Conservation (phyloP, 139 green algal genomes). For the Desmodesmus armatus region DNA sequence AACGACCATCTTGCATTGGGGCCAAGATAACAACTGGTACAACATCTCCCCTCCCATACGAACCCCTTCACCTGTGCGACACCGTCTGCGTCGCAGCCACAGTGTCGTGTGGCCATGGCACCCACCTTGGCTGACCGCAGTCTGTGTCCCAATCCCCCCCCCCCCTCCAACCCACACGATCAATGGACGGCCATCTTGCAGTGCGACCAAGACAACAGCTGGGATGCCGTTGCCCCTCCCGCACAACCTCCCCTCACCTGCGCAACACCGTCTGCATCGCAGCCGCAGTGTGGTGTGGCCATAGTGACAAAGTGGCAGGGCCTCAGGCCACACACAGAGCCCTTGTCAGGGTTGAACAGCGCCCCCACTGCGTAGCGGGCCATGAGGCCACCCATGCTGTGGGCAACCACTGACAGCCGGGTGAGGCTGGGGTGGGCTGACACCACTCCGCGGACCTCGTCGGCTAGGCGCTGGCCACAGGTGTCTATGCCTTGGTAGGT, state of each 20-base stretch:
- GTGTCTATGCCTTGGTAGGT: constrained; percentile 81
- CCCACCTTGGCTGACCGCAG: too few relatives aligned
- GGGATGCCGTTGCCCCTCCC: too few relatives aligned
- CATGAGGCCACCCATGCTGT: constrained; percentile 85
- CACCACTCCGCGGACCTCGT: constrained; percentile 73
- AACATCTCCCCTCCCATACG: too few relatives aligned
- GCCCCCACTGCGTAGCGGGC: constrained; percentile 52
- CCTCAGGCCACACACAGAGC: constrained; percentile 66
- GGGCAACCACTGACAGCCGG: constrained; percentile 77
- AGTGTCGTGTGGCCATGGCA: too few relatives aligned
- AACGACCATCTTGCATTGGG: too few relatives aligned
- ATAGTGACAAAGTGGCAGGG: constrained; percentile 84
- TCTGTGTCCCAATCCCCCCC: too few relatives aligned
- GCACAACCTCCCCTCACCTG: constrained; percentile 60
- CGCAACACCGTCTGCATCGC: constrained; percentile 64
- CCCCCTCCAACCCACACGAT: too few relatives aligned
- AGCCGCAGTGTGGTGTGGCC: constrained; percentile 87
- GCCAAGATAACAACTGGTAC: too few relatives aligned
- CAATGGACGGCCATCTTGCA: too few relatives aligned
- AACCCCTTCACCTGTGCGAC: too few relatives aligned
- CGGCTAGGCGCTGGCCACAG: constrained; percentile 80
- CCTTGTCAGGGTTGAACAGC: constrained; percentile 64
- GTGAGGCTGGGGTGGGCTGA: constrained; percentile 59
- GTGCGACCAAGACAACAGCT: too few relatives aligned
- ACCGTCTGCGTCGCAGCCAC: too few relatives aligned